A percentile compares a stretch with the other conserved stretches of the same genome.
Evolutionary conservation across 2,329 filamentous ascomycete species (phyloP).

Genomic region (Cladosporium sp.): DNA sequence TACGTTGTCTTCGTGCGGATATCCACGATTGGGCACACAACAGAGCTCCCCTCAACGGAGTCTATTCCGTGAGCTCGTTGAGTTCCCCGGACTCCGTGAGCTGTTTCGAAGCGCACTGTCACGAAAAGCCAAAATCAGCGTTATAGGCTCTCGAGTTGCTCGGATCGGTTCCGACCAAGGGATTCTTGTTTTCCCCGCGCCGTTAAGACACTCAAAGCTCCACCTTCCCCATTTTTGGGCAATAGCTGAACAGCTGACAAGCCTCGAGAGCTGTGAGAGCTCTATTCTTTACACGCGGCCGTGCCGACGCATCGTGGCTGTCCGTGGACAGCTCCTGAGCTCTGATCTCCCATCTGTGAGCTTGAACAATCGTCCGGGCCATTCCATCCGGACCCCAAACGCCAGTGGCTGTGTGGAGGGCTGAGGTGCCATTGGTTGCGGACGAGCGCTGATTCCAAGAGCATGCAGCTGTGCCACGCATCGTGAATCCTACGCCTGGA

Average conservation of each 20-base stretch:
- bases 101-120: neutral
- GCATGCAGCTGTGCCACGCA: conserved; percentile 5
- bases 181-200: neutral
- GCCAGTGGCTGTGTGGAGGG: conserved; percentile 5
- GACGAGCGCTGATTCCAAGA: conserved; percentile 5
- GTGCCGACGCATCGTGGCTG: neutral
- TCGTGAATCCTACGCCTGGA: conserved; percentile 7
- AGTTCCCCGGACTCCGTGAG: neutral
- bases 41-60: neutral
- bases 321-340: neutral
- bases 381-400: neutral
- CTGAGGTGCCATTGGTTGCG: conserved; percentile 2
- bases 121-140: neutral
- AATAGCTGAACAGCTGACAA: neutral
- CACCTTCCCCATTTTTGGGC: neutral
- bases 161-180: neutral
- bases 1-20: neutral
- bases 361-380: neutral
- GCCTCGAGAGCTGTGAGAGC: neutral
- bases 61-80: neutral
- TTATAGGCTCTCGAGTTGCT: conserved; percentile 1
- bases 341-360: neutral
- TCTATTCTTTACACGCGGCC: neutral
- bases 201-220: neutral
- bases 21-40: neutral